Base-by-base conservation (phyloP, 2,329 filamentous ascomycete genomes). In the Sordariomycetes sp. region DNA sequence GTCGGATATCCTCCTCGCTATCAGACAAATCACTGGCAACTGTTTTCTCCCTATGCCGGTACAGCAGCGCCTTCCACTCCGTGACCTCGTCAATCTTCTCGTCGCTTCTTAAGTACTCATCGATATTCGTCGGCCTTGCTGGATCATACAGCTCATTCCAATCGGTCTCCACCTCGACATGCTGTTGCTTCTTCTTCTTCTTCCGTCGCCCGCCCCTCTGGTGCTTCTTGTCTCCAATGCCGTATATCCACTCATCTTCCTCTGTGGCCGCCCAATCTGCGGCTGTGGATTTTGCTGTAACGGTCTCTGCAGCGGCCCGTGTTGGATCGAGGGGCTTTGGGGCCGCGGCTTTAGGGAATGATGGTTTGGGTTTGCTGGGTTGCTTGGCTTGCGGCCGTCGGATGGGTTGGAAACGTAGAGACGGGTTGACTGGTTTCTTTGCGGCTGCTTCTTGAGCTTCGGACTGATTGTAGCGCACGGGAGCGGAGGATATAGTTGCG, bases 101-200 rank as follows among this genome's bases (percentile, higher is more conserved):
- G 38, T 93, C 86, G 49, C 86, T 92, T 39, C 79, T 70, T 39
- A 84, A 72, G 52, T 92, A 95, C 49, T 90, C 83, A 36, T 88
- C 82, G 32, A 90, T 83, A 44, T 79, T 87, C 26, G 85, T 93
- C 8, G 88, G 87, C 25, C 83, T 67, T 9, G 81, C 68, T 1
- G 86, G 85, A 49, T 94, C 88, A 54, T 94, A 95, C 17, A 92
- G 74, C 53, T 93, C 86, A 53, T 94, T 83, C 87, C 87, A 95
- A 51, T 94, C 80, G n/a, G 73, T 77, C 53, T 76, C 71, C 33
- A 70, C 61, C 20, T 70, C 57, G 30, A 67, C 64, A 6, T 75
- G 65, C 42, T 72, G 69, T 39, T 76, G 71, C 47, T 75, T 72
- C 55, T 79, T 81, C 67, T 84, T 84, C 58, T 82, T 81, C 58